Evolutionary conservation across 2,329 filamentous ascomycete species (phyloP).

Genomic region (Keithomyces neogunnii): DNA sequence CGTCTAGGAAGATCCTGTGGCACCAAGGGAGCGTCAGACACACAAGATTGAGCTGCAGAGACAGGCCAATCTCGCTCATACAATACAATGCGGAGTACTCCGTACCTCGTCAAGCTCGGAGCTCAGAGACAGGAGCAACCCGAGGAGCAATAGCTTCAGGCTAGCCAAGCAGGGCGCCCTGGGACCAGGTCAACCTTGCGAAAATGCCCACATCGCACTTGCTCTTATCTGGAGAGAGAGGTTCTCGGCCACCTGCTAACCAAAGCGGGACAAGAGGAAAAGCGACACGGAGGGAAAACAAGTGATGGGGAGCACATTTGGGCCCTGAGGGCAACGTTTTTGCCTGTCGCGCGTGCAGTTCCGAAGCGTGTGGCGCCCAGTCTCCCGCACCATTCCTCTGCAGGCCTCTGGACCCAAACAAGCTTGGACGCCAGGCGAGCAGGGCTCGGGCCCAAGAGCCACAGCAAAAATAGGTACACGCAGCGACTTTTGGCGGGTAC

Average conservation of each 20-base stretch:
- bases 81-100: too few species aligned
- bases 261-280: too few species aligned
- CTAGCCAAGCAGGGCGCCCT: neutral
- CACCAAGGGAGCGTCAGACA: neutral
- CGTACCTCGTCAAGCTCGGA: too few species aligned
- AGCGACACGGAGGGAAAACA: too few species aligned
- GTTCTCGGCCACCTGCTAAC: neutral
- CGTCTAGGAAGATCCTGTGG: neutral
- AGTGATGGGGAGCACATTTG: too few species aligned
- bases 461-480: slow-evolving; percentile 16
- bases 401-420: slow-evolving; percentile 4
- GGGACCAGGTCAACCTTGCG: neutral
- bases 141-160: neutral
- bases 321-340: too few species aligned
- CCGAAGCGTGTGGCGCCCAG: slow-evolving; percentile 2
- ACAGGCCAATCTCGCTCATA: neutral
- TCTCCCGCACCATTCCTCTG: slow-evolving; percentile 6
- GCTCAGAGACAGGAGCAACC: neutral
- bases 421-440: neutral
- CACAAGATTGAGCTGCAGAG: neutral
- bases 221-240: neutral
- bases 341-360: neutral
- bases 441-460: slow-evolving; percentile 1
- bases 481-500: slow-evolving; percentile 27
- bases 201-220: neutral